These are phyloP conservation scores for Thielaviopsis euricoi DNA, from an alignment of 2,329 filamentous ascomycete species.

Conservation along the genomic window DNA sequence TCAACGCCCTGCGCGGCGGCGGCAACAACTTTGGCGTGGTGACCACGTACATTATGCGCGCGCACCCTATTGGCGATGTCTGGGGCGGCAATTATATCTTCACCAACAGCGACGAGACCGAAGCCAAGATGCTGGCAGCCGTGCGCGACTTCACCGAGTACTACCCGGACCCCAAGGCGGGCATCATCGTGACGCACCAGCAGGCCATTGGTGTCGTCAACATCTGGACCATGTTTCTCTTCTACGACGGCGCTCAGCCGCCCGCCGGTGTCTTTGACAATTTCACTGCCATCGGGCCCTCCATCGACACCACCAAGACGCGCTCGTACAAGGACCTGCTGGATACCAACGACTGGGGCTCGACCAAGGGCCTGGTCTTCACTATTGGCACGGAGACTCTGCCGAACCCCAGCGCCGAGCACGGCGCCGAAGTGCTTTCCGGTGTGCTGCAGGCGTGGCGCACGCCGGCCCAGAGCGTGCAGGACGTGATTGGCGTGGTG, in stretches of 20 bases:
- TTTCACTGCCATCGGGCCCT: constrained; percentile 19
- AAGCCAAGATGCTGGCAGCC: constrained; percentile 8
- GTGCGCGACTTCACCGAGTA: constrained; percentile 19
- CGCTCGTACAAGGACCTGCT: constrained; percentile 13
- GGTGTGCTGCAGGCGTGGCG: constrained; percentile 20
- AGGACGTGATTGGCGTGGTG: constrained; percentile 4
- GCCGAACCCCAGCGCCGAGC: constrained; percentile 17
- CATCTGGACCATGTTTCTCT: constrained; percentile 43
- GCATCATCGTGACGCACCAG: constrained; percentile 14
- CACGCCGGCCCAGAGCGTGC: constrained; percentile 15
- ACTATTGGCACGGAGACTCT: constrained; percentile 24
- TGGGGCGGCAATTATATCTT: constrained; percentile 18
- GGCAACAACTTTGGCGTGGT: constrained; percentile 43
- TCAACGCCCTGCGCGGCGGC: constrained; percentile 39
- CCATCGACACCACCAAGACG: constrained; percentile 17
- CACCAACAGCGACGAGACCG: constrained; percentile 13
- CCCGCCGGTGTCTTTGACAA: constrained; percentile 26
- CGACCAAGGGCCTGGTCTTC: constrained; percentile 21
- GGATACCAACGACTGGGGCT: constrained; percentile 14
- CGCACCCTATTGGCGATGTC: constrained; percentile 21
- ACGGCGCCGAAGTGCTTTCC: constrained; percentile 18
- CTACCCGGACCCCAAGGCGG: constrained; percentile 17
- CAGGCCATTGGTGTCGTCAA: constrained; percentile 17
- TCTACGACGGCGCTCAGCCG: constrained; percentile 40
- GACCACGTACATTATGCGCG: constrained; percentile 28